A percentile compares a stretch with the other conserved stretches of the same genome.
phyloP scores from a whole-genome alignment of 257 asterid species.

The Henckelia pumila region DNA sequence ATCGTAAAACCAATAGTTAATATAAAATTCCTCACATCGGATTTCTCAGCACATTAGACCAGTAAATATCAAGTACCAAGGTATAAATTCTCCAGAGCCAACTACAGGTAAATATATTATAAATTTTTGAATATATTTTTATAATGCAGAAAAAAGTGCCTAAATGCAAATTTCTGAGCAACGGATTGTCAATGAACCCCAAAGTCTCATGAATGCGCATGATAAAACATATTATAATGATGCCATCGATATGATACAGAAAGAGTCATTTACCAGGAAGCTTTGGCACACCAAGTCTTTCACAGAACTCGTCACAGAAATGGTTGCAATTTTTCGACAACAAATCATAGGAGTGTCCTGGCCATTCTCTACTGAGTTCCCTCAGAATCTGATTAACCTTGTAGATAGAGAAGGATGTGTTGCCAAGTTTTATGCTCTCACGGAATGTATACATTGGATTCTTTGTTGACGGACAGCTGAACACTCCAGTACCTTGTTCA shows the following conservation, averaged over 20 bases:
- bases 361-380: conserved; percentile 99
- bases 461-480: conserved; percentile 79
- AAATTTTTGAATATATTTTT: too few species aligned
- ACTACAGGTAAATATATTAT: not conserved
- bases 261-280: conserved; percentile 69
- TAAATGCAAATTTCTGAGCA: not conserved
- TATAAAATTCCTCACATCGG: too few species aligned
- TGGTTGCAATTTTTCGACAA: conserved; percentile 93
- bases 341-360: conserved; percentile 82
- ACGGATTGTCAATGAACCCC: too few species aligned
- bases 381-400: conserved; percentile 86
- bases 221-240: too few species aligned
- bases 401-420: conserved; percentile 55
- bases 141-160: not conserved
- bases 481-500: conserved; percentile 94
- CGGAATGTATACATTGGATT: conserved; percentile 73
- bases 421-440: conserved; percentile 62
- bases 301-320: conserved; percentile 90
- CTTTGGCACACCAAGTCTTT: conserved; percentile 89
- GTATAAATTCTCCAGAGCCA: not conserved
- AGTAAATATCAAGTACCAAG: not conserved
- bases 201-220: too few species aligned
- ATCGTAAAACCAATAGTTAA: too few species aligned
- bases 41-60: too few species aligned
- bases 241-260: not conserved